phyloP scores from a whole-genome alignment of 305 asterid genomes.

The Ajuga reptans region DNA sequence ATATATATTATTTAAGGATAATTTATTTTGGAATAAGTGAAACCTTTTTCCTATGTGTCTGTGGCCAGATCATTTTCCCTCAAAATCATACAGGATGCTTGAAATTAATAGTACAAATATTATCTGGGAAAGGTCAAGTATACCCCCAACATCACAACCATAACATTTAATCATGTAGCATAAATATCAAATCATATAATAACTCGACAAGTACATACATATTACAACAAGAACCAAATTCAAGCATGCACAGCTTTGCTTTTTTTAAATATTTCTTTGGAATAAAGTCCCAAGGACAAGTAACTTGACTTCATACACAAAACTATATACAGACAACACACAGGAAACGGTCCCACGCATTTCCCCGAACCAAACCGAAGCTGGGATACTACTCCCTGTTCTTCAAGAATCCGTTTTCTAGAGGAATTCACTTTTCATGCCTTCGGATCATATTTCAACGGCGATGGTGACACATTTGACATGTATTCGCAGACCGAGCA shows the following conservation, averaged over 20 bases:
- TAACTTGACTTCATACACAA: conserved; percentile 9
- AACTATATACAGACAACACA: conserved; percentile 27
- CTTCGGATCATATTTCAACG: conserved; percentile 22
- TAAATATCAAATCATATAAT: not conserved
- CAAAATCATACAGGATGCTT: too few species aligned
- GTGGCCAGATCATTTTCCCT: too few species aligned
- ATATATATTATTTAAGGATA: too few species aligned
- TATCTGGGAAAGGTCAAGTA: too few species aligned
- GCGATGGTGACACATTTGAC: conserved; percentile 47
- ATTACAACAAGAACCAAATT: conserved; percentile 13
- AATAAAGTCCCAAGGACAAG: conserved; percentile 12
- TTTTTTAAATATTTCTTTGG: not conserved
- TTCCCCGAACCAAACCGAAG: not conserved
- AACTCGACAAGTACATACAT: not conserved
- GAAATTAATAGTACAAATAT: too few species aligned
- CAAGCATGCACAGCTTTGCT: not conserved
- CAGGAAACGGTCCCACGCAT: not conserved
- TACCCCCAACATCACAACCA: not conserved
- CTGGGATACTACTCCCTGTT: not conserved
- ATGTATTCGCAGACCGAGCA: conserved; percentile 35
- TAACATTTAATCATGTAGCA: not conserved
- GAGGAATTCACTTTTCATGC: not conserved
- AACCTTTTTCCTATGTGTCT: too few species aligned
- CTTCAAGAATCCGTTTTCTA: not conserved
- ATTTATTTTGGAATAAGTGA: too few species aligned